Evolutionary conservation across 495 filamentous ascomycete genomes (phyloP).

Genomic region (Podospora pseudocomata): DNA sequence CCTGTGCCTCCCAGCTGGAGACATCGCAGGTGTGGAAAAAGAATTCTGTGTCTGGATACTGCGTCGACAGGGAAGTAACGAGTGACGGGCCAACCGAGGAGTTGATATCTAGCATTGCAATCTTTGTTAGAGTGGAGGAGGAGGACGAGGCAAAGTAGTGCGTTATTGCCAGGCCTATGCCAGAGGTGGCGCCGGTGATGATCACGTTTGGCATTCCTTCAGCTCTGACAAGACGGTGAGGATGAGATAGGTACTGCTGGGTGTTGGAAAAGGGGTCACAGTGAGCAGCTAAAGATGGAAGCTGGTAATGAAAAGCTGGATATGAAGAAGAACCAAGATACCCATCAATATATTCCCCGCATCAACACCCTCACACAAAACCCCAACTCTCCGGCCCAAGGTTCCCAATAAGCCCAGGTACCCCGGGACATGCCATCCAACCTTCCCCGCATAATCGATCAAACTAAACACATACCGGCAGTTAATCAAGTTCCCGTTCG

Average conservation of each 20-base stretch:
- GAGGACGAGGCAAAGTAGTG: slow-evolving; percentile 40
- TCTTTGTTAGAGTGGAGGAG: slow-evolving; percentile 32
- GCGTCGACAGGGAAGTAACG: slow-evolving; percentile 30
- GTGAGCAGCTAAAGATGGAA: no score
- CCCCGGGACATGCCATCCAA: not conserved
- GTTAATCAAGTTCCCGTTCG: not conserved
- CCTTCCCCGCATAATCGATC: not conserved
- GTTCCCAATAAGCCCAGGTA: not conserved
- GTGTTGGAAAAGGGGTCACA: no score
- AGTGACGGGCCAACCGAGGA: slow-evolving; percentile 29
- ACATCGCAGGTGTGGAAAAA: slow-evolving; percentile 47
- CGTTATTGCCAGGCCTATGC: slow-evolving; percentile 51
- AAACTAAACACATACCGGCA: not conserved
- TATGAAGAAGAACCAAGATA: not conserved
- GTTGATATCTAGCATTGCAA: slow-evolving; percentile 54
- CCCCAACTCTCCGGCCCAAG: not conserved
- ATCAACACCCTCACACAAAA: not conserved
- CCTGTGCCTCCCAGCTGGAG: slow-evolving; percentile 46
- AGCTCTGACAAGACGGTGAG: no score
- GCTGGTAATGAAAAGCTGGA: not conserved
- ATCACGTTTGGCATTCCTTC: slow-evolving; percentile 27
- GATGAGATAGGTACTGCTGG: not conserved
- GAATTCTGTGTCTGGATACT: slow-evolving; percentile 38
- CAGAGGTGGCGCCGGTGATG: slow-evolving; percentile 51
- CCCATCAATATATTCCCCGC: no score